Evolutionary conservation across 139 green algal species (phyloP).

Genomic region (Chlorella sorokiniana): DNA sequence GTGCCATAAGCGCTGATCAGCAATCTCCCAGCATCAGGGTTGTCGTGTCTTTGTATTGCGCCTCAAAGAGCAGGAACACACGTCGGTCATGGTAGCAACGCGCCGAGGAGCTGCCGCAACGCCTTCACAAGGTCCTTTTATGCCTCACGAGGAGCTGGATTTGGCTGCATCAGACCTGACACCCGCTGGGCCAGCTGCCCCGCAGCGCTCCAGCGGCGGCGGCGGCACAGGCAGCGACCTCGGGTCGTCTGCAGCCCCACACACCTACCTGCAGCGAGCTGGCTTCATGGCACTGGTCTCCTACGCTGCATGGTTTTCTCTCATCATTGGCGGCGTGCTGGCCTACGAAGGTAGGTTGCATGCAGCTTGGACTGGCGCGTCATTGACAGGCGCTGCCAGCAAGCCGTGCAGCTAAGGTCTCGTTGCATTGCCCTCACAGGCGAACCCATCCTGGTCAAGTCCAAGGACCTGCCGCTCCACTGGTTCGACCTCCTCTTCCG

Average conservation of each 20-base stretch:
- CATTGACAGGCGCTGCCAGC: not conserved
- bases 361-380: not conserved
- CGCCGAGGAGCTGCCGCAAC: too few species aligned
- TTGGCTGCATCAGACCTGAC: not conserved
- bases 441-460: constrained; percentile 16
- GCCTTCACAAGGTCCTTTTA: too few species aligned
- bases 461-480: constrained; percentile 27
- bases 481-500: constrained; percentile 34
- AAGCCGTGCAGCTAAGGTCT: not conserved
- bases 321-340: not conserved
- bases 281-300: not conserved
- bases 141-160: not conserved
- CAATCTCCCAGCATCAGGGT: too few species aligned
- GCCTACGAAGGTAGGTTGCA: constrained; percentile 15
- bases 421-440: constrained; percentile 6
- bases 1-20: too few species aligned
- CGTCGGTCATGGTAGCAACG: too few species aligned
- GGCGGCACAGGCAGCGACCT: too few species aligned
- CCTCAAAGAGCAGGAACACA: too few species aligned
- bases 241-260: not conserved
- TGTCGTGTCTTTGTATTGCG: too few species aligned
- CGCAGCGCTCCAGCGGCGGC: not conserved
- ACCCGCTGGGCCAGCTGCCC: not conserved
- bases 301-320: constrained; percentile 19
- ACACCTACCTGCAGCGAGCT: not conserved